phyloP scores from a whole-genome alignment of 495 filamentous ascomycete genomes.

The Talaromyces proteolyticus region DNA sequence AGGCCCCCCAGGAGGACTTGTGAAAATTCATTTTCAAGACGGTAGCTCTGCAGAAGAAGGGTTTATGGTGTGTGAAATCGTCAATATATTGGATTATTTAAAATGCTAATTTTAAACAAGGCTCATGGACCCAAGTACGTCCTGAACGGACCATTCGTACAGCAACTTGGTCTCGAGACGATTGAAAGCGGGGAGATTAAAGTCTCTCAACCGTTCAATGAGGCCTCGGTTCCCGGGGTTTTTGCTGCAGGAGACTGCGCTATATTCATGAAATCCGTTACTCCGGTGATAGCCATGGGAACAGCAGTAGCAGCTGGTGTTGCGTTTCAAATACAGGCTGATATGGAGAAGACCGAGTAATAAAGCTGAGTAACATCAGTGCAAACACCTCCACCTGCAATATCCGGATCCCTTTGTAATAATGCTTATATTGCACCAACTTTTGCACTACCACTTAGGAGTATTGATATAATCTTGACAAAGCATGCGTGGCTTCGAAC shows the following conservation, averaged over 20 bases:
- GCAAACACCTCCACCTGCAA: no score
- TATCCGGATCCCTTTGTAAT: no score
- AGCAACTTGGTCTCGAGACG: constrained; percentile 26
- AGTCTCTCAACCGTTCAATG: constrained; percentile 18
- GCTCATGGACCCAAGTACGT: constrained; percentile 15
- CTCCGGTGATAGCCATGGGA: constrained; percentile 10
- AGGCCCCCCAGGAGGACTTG: not conserved
- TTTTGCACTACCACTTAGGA: no score
- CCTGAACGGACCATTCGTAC: constrained; percentile 15
- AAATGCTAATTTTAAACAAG: not conserved
- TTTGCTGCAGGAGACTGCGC: constrained; percentile 35
- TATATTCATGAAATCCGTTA: constrained; percentile 14
- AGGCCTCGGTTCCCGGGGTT: constrained; percentile 27
- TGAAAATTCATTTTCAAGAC: constrained; percentile 8
- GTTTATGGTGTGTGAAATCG: constrained; percentile 8
- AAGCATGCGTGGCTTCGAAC: no score
- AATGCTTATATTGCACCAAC: no score
- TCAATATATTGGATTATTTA: constrained; percentile 2
- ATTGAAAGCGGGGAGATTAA: constrained; percentile 22
- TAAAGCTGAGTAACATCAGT: not conserved
- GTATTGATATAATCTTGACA: no score
- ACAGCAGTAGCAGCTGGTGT: constrained; percentile 10
- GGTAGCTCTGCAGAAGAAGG: constrained; percentile 9
- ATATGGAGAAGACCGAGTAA: not conserved
- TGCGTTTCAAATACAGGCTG: constrained; percentile 7